Evolutionary conservation across 192 early-diverging fungal species (phyloP).

Genomic region (Geranomyces variabilis): DNA sequence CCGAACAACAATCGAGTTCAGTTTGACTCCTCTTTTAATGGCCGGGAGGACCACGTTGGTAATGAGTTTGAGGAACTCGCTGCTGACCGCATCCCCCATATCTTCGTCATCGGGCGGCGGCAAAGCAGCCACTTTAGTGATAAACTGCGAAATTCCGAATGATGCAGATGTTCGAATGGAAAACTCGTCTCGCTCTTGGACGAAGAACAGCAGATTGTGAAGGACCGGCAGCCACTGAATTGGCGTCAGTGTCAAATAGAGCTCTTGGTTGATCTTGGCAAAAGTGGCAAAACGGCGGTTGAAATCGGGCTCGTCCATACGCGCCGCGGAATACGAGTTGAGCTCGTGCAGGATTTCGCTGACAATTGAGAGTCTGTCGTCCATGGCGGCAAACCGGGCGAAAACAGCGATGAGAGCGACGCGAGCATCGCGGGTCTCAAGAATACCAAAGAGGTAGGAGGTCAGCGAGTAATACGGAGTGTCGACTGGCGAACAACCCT

Average conservation of each 20-base stretch:
- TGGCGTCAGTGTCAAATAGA: constrained; percentile 66
- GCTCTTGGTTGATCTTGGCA: constrained; percentile 63
- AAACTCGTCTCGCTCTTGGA: constrained; percentile 84
- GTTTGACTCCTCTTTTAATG: constrained; percentile 70
- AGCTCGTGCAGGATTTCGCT: constrained; percentile 68
- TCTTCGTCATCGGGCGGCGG: constrained; percentile 29
- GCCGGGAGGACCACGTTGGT: constrained; percentile 69
- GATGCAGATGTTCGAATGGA: constrained; percentile 83
- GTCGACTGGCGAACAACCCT: constrained; percentile 23
- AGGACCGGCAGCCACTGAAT: constrained; percentile 88
- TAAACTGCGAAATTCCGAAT: constrained; percentile 72
- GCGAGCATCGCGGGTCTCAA: constrained; percentile 69
- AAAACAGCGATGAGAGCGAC: constrained; percentile 66
- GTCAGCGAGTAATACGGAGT: constrained; percentile 66
- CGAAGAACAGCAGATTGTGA: constrained; percentile 81
- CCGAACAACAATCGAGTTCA: constrained; percentile 59
- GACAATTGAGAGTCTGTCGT: constrained; percentile 55
- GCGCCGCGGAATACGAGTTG: constrained; percentile 73
- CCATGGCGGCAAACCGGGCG: constrained; percentile 63
- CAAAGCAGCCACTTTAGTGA: constrained; percentile 57
- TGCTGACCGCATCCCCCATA: neutral
- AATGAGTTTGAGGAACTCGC: constrained; percentile 45
- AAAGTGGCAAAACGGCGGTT: constrained; percentile 80
- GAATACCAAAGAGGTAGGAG: constrained; percentile 70
- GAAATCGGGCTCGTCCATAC: constrained; percentile 89